Percentiles rank a stretch among this genome's conserved stretches.
phyloP scores from a whole-genome alignment of 805 yeast genomes.

The Metschnikowia similis region DNA sequence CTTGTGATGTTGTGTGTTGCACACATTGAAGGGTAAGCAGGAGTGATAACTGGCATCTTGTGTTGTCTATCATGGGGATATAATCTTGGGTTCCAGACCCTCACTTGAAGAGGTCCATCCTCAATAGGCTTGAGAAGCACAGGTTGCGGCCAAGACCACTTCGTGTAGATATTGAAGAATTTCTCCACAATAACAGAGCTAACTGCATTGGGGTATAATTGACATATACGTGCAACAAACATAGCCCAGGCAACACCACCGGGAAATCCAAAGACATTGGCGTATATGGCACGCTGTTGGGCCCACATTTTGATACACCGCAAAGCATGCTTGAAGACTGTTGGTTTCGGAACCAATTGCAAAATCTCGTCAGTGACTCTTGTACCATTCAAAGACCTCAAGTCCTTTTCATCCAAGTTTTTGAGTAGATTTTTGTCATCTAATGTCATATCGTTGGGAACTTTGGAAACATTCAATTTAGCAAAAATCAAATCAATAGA shows the following conservation, averaged over 20 bases:
- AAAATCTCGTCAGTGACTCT: slow-evolving; percentile 95
- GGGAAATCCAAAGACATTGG: slow-evolving; percentile 93
- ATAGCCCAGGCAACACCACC: slow-evolving; percentile 99
- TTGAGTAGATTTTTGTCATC: slow-evolving; percentile 80
- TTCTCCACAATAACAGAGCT: slow-evolving; percentile 87
- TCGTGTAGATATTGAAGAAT: slow-evolving; percentile 77
- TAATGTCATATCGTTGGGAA: slow-evolving; percentile 69
- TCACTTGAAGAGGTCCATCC: slow-evolving; percentile 93
- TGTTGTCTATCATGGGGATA: slow-evolving; percentile 88
- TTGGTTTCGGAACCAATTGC: slow-evolving; percentile 84
- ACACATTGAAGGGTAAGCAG: slow-evolving; percentile 98
- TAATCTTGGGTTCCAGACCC: slow-evolving; percentile 94
- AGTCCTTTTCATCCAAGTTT: slow-evolving; percentile 87
- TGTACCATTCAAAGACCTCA: slow-evolving; percentile 90
- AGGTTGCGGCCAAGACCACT: slow-evolving; percentile 99
- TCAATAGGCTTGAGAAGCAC: slow-evolving; percentile 89
- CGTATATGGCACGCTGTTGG: slow-evolving; percentile 88
- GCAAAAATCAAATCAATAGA: slow-evolving; percentile 91
- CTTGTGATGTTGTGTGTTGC: slow-evolving; percentile 94
- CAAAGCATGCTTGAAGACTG: slow-evolving; percentile 87
- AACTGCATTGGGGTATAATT: slow-evolving; percentile 92
- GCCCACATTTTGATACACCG: slow-evolving; percentile 97
- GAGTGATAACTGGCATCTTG: slow-evolving; percentile 96
- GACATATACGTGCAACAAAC: slow-evolving; percentile 97
- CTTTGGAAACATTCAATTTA: slow-evolving; percentile 73